Evolutionary conservation across 2,329 filamentous ascomycete species (phyloP).

Genomic region (Calonectria leucothoes): DNA sequence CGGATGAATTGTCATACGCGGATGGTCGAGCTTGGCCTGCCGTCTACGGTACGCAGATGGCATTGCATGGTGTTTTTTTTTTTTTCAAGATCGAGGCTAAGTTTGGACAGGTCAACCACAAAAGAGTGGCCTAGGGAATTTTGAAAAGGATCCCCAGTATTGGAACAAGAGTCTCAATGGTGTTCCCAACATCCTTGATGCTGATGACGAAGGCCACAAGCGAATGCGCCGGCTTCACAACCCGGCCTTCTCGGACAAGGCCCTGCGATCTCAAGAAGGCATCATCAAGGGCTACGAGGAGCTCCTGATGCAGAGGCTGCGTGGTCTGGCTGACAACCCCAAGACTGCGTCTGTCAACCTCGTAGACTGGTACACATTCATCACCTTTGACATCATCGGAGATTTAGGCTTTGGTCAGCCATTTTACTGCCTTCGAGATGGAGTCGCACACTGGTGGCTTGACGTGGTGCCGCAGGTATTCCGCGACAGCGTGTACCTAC

Average conservation of each 20-base stretch:
- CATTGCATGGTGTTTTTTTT: neutral
- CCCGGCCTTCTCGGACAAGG: neutral
- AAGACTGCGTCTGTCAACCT: neutral
- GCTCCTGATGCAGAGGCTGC: neutral
- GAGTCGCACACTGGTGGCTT: neutral
- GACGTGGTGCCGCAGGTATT: neutral
- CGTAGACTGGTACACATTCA: neutral
- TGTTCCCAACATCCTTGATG: neutral
- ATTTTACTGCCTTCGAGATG: neutral
- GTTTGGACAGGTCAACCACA: neutral
- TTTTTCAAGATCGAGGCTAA: neutral
- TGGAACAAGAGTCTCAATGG: neutral
- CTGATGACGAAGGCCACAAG: neutral
- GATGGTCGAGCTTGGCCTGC: neutral
- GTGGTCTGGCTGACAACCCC: neutral
- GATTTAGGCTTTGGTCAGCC: neutral
- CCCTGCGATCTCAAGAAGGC: neutral
- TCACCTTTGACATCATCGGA: neutral
- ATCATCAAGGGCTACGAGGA: neutral
- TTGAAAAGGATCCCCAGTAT: neutral
- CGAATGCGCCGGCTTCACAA: neutral
- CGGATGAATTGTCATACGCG: neutral
- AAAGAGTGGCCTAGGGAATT: neutral
- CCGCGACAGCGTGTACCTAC: neutral
- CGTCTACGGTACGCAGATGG: neutral